Evolutionary conservation across 2,329 filamentous ascomycete species (phyloP).

Genomic region (Bisporella sp.): DNA sequence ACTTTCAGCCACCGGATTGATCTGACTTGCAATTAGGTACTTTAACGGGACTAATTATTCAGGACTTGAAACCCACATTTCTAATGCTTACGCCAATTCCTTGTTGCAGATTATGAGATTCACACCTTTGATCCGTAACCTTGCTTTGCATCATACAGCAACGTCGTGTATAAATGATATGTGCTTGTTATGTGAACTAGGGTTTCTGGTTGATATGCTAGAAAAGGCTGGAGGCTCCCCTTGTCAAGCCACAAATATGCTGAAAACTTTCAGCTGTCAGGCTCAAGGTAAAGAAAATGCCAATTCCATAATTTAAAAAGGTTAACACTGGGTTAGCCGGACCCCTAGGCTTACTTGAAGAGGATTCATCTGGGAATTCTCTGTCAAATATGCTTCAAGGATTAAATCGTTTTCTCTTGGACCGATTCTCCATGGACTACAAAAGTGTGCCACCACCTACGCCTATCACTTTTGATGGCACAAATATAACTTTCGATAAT

Average conservation of each 20-base stretch:
- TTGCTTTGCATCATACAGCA: constrained; percentile 82
- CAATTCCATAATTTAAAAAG: constrained; percentile 6
- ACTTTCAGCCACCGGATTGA: too few species aligned
- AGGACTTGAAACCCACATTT: constrained; percentile 90
- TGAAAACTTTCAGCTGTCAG: constrained; percentile 81
- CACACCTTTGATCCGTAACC: constrained; percentile 78
- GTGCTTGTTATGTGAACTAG: constrained; percentile 88
- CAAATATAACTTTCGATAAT: constrained; percentile 55
- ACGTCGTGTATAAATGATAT: constrained; percentile 74
- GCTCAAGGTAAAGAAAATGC: constrained; percentile 52
- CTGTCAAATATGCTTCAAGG: constrained; percentile 79
- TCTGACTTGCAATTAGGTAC: constrained; percentile 46
- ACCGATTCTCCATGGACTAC: constrained; percentile 73
- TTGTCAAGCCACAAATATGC: constrained; percentile 90
- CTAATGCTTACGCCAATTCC: constrained; percentile 93
- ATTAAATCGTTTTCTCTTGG: constrained; percentile 77
- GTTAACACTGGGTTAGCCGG: constrained; percentile 42
- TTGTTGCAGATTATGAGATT: constrained; percentile 88
- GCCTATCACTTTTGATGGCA: constrained; percentile 19
- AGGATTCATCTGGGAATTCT: constrained; percentile 65
- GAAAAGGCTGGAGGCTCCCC: constrained; percentile 91
- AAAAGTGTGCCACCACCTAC: constrained; percentile 57
- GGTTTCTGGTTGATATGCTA: constrained; percentile 95
- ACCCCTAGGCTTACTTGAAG: constrained; percentile 76
- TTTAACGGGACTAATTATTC: constrained; percentile 93